Base-by-base conservation (phyloP, 129 eudicot genomes). In the Arctium lappa region DNA sequence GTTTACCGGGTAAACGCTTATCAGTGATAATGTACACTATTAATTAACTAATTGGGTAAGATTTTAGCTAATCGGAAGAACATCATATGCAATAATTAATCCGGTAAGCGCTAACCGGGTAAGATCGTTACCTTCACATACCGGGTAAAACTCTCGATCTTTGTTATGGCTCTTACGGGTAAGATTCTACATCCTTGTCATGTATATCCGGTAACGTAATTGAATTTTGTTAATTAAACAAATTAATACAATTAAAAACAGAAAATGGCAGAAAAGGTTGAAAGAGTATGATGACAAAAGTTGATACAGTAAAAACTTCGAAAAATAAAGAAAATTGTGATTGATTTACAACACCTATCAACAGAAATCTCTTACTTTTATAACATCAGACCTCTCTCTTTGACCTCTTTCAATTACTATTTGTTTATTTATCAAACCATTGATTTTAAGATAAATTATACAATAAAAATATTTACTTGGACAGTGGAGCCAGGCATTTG, bases 351-450 rank as follows among this genome's bases (percentile, higher is more conserved):
- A 69, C 81, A 69, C 81, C 71, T 68, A 76, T 66, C 39, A 72
- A 82, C 86, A 31, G 74, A 34, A 46, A 76, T 68, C 86, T 66
- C 81, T 76, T 76, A 83, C 86, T 83, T 82, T 69, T n/a, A 83
- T 83, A 34, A 44, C 18, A 65, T 66, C 10, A 75, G 30, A 80
- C 82, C 65, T 65, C 72, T 37, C 66, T 18, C 32, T 31, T 79
- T 68, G 75, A 79, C 82, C 65, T 38, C 18, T 40, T 78, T 38
- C 9, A 38, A 65, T 39, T 39, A 15, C 68, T 30, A 69, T 37
- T 80, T 32, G 38, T 72, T 56, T 80, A n/a, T 30, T 48, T 16
- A 46, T 12, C 5, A 22, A 38, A 72, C 50, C 50, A 80, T 71
- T 72, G 15, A 66, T 16, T 65, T 69, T 30, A 9, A 42, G 31